Conservation (phyloP, 768 basidiomycete genomes). For the Phaeotremella fagi region DNA sequence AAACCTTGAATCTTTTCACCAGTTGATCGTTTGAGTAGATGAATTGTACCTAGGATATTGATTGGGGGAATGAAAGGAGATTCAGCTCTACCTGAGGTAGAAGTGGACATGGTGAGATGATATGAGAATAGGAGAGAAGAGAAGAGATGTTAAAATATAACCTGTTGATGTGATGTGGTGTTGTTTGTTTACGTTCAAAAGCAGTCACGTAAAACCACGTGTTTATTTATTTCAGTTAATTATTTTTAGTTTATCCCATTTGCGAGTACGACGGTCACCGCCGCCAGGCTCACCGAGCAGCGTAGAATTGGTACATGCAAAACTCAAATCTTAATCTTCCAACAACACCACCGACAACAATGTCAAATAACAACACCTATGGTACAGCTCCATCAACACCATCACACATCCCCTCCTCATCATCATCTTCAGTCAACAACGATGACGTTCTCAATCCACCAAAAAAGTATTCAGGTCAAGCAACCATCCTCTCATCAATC, state of each 20-base stretch:
- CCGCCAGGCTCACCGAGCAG: no score
- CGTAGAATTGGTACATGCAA: no score
- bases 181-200: no score
- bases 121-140: no score
- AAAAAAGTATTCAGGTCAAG: neutral
- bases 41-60: conserved; percentile 26
- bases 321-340: no score
- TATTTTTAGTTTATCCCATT: neutral
- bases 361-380: no score
- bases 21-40: conserved; percentile 24
- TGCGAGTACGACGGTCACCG: neutral
- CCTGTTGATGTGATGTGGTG: no score
- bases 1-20: conserved; percentile 31
- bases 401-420: neutral
- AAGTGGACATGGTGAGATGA: neutral
- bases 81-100: neutral
- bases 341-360: no score
- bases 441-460: no score
- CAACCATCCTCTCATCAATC: conserved; percentile 31
- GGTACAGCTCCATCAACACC: conserved; percentile 8
- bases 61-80: neutral
- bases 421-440: neutral
- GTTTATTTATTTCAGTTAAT: neutral
- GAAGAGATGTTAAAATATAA: no score
- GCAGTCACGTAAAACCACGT: no score